These are phyloP conservation scores for Cocos nucifera DNA, from an alignment of 176 grass and related monocot genomes.

Conservation along the genomic window DNA sequence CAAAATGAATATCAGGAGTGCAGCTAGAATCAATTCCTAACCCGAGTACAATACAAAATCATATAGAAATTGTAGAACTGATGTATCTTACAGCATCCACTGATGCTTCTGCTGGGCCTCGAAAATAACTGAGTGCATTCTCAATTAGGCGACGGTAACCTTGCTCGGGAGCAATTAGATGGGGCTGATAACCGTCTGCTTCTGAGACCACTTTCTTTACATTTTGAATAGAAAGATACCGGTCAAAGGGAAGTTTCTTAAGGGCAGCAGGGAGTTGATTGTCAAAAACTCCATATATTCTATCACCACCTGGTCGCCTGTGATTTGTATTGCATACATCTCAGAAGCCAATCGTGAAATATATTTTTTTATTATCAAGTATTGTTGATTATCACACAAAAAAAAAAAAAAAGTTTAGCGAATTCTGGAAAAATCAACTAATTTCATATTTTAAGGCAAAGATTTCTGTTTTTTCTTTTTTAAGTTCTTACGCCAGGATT, in stretches of 20 bases:
- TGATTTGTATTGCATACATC: constrained; percentile 4
- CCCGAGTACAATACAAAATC: too few species aligned
- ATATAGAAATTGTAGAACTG: too few species aligned
- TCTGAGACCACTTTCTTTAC: constrained; percentile 86
- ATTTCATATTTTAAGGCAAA: too few species aligned
- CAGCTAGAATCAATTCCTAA: not conserved
- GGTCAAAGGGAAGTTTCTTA: constrained; percentile 87
- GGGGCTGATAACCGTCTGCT: constrained; percentile 95
- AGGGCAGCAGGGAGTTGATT: constrained; percentile 80
- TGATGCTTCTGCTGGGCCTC: constrained; percentile 96
- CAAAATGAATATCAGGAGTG: constrained; percentile 9
- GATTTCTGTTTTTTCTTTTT: too few species aligned
- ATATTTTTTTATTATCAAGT: too few species aligned
- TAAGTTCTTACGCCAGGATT: too few species aligned
- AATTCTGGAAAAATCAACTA: too few species aligned
- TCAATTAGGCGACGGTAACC: constrained; percentile 90
- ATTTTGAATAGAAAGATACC: constrained; percentile 67
- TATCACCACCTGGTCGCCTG: constrained; percentile 82
- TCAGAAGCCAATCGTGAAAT: too few species aligned
- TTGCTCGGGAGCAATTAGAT: constrained; percentile 97
- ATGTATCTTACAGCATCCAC: constrained; percentile 70
- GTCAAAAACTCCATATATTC: constrained; percentile 94
- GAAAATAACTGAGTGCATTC: constrained; percentile 81
- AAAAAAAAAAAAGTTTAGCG: too few species aligned
- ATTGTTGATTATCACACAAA: too few species aligned